Evolutionary conservation across 805 yeast genomes (phyloP).

Genomic region (Candida michaelii): DNA sequence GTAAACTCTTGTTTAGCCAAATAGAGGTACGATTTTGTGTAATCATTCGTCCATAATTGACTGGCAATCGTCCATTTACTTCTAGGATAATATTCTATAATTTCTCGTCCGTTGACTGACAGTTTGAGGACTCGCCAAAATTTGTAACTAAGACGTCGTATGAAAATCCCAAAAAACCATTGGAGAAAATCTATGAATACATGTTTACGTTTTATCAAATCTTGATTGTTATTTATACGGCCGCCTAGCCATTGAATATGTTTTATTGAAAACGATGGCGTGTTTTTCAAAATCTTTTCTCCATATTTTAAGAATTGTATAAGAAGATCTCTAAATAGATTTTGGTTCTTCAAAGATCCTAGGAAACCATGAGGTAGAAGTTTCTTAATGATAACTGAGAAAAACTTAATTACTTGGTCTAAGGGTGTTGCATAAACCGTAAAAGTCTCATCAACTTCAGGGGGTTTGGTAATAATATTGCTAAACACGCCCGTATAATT

Average conservation of each 20-base stretch:
- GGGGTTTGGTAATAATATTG: neutral
- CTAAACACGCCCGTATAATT: constrained; percentile 7
- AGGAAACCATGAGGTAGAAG: constrained; percentile 51
- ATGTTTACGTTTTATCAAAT: constrained; percentile 34
- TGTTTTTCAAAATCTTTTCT: constrained; percentile 1
- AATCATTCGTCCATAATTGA: constrained; percentile 41
- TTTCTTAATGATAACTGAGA: constrained; percentile 42
- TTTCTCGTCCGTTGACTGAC: constrained; percentile 1
- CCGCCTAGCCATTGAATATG: constrained; percentile 49
- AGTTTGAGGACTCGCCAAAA: constrained; percentile 12
- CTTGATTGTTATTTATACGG: constrained; percentile 37
- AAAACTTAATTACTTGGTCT: constrained; percentile 40
- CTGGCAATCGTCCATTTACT: constrained; percentile 53
- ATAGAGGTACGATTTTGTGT: constrained; percentile 38
- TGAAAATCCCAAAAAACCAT: constrained; percentile 57
- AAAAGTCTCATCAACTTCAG: neutral
- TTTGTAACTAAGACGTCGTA: constrained; percentile 20
- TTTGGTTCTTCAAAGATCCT: constrained; percentile 54
- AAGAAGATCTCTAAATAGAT: constrained; percentile 35
- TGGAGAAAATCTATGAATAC: constrained; percentile 43
- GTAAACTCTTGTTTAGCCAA: constrained; percentile 8
- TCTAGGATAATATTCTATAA: constrained; percentile 51
- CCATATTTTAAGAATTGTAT: constrained; percentile 18
- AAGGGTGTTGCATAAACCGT: constrained; percentile 2
- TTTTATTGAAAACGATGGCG: neutral